A percentile compares a stretch with the other conserved stretches of the same genome.
Evolutionary conservation across 805 yeast genomes (phyloP).

Genomic region (Ogataea nakhonphanomensis): DNA sequence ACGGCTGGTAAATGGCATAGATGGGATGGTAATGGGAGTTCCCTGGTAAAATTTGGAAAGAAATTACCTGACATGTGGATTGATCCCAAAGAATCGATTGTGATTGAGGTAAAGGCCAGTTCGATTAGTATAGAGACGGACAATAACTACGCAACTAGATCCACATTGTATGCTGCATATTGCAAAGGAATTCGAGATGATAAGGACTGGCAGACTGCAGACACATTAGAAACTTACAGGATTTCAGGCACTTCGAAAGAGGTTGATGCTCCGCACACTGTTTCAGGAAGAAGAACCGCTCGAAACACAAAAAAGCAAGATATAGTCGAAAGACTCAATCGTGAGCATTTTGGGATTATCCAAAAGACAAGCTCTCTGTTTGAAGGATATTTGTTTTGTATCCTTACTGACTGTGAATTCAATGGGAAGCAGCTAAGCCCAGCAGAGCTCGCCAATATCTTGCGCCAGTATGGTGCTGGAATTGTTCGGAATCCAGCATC

Average conservation of each 20-base stretch:
- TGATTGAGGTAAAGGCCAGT: constrained; percentile 80
- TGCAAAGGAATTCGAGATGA: constrained; percentile 67
- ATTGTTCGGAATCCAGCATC: constrained; percentile 36
- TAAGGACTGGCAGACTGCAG: constrained; percentile 54
- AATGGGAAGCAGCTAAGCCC: constrained; percentile 28
- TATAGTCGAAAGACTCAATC: constrained; percentile 15
- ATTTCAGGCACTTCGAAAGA: constrained; percentile 19
- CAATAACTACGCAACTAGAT: constrained; percentile 54
- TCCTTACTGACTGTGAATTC: constrained; percentile 47
- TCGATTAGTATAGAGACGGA: constrained; percentile 50
- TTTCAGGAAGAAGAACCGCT: constrained; percentile 29
- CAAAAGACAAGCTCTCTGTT: constrained; percentile 35
- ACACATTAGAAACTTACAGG: constrained; percentile 53
- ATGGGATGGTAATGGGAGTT: constrained; percentile 39
- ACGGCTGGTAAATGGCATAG: constrained; percentile 62
- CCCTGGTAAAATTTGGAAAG: constrained; percentile 51
- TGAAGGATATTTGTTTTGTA: constrained; percentile 42
- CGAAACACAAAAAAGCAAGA: constrained; percentile 17
- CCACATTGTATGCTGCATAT: constrained; percentile 75
- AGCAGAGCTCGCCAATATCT: constrained; percentile 36
- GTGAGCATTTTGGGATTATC: constrained; percentile 1
- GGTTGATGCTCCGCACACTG: constrained; percentile 12
- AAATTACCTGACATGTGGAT: constrained; percentile 74
- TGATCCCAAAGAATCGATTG: constrained; percentile 70
- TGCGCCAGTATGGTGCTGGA: constrained; percentile 50